These are phyloP conservation scores for Isatis tinctoria DNA, from an alignment of 345 rosid genomes.

Conservation along the genomic window DNA sequence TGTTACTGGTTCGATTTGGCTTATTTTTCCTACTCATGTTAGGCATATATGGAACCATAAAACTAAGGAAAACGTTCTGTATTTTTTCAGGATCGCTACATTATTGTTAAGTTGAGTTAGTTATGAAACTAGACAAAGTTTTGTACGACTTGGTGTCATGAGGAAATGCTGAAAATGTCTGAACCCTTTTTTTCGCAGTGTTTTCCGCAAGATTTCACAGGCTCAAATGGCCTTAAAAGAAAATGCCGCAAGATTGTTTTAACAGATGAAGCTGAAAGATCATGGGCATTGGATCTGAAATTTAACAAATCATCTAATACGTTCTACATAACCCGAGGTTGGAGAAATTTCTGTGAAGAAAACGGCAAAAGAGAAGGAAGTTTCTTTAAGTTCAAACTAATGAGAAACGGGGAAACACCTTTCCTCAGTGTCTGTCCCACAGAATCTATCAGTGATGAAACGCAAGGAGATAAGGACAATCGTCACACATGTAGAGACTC, in stretches of 20 bases:
- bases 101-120: not conserved
- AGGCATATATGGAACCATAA: not conserved
- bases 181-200: not conserved
- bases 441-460: not conserved
- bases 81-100: not conserved
- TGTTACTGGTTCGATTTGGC: not conserved
- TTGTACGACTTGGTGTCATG: not conserved
- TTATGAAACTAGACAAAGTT: not conserved
- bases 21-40: not conserved
- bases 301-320: not conserved
- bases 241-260: not conserved
- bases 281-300: constrained; percentile 15
- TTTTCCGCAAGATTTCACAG: constrained; percentile 4
- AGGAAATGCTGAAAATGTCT: not conserved
- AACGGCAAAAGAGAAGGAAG: not conserved
- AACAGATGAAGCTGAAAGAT: not conserved
- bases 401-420: not conserved
- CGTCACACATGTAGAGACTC: not conserved
- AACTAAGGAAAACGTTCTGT: not conserved
- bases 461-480: not conserved
- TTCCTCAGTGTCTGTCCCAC: not conserved
- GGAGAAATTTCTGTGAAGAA: constrained; percentile 16
- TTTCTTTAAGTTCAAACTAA: not conserved
- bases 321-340: constrained; percentile 8
- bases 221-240: not conserved